These are phyloP conservation scores for Sanghuangporus weigelae DNA, from an alignment of 1,284 basidiomycete species.

Conservation along the genomic window DNA sequence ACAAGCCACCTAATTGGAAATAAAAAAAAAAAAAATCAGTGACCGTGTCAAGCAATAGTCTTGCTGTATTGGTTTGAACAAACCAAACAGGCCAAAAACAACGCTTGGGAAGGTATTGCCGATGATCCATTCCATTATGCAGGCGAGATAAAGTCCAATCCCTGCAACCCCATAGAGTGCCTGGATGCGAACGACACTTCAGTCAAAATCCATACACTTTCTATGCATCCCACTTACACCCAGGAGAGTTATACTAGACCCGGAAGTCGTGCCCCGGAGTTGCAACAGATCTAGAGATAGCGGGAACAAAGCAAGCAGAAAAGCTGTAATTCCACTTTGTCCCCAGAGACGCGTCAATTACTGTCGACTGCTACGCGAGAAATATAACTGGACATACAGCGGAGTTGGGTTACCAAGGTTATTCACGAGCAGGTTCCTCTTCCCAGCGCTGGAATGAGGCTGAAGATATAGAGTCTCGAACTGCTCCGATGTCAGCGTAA, in stretches of 20 bases:
- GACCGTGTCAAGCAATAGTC: neutral
- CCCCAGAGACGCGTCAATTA: neutral
- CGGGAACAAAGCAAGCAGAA: neutral
- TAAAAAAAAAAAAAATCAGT: neutral
- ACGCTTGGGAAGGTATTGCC: slow-evolving; percentile 20
- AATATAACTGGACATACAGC: slow-evolving; percentile 6
- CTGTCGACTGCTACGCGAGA: neutral
- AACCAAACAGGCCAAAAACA: slow-evolving; percentile 19
- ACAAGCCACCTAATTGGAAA: neutral
- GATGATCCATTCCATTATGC: slow-evolving; percentile 17
- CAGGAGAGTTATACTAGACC: neutral
- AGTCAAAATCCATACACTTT: neutral
- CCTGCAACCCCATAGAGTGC: slow-evolving; percentile 17
- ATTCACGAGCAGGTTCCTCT: neutral
- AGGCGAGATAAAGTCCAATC: slow-evolving; percentile 16
- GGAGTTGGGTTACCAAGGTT: slow-evolving; percentile 18
- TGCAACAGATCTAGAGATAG: neutral
- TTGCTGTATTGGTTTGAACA: neutral
- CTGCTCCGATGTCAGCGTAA: slow-evolving; percentile 19
- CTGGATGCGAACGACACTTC: slow-evolving; percentile 2
- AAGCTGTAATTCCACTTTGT: neutral
- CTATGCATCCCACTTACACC: neutral
- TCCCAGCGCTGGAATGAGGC: slow-evolving; percentile 2
- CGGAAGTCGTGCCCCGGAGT: neutral
- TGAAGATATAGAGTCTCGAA: slow-evolving; percentile 20